Evolutionary conservation across 2,329 filamentous ascomycete species (phyloP), one percentile per base, ranked within the genome.

Genomic region (Penicillium thymicola): DNA sequence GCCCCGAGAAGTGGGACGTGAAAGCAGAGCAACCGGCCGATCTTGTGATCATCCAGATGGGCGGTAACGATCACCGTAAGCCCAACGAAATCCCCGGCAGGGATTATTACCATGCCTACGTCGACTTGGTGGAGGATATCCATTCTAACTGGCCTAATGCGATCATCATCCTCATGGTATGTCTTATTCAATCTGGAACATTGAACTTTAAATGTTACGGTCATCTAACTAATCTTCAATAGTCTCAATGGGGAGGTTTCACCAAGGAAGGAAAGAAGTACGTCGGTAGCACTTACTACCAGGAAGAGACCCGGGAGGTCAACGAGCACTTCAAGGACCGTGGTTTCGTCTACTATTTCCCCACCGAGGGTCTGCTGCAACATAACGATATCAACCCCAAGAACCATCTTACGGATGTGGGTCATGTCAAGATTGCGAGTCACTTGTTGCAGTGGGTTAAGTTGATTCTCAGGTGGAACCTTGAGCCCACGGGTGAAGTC

Each of bases 321-420:
- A 78, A 81, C 54, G 66, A 81, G 45, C 78, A 81, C 63, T 85
- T 82, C 74, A 81, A 67, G 45, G 65, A 69, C 16, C 64, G 77
- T 55, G 76, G 78, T 0, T 86, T 84, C 51, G 81, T 86, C 30
- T 79, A 85, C 64, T 84, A 84, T 62, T 86, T 87, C 72, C 82
- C 85, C 63, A 85, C 81, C 0, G 82, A 78, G 10, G 83, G 83
- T 0, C 82, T 86, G 43, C 66, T 87, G 61, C 81, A 85, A 61
- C 82, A 86, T 64, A 85, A 86, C 60, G 83, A 86, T 64, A 83
- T 85, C 57, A 79, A 76, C 2, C 83, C 83, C 7, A 76, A 78
- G 60, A 85, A 76, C 61, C 84, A 87, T 64, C 83, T 82, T 0
- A 86, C 83, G 0, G 84, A 87, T 64, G 78, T 85, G 8, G 83